Evolutionary conservation across 2,329 filamentous ascomycete genomes (phyloP), one percentile per base, ranked within the genome.

Genomic region (Dothistroma pini): DNA sequence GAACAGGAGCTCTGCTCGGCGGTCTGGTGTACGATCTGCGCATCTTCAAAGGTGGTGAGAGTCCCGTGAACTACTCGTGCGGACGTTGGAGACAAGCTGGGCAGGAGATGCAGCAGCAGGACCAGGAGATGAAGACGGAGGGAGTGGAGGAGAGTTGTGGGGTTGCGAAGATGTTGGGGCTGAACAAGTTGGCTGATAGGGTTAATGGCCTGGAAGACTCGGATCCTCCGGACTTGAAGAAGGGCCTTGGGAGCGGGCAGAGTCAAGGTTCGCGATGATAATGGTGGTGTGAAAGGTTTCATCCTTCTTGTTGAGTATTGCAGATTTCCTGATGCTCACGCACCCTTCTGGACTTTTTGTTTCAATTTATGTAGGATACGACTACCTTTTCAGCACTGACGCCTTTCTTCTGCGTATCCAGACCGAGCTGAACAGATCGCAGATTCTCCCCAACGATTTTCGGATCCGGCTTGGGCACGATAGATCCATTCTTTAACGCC

Each of bases 41-140:
- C 50, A 79, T 83, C 54, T 83, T 83, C 68, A 79, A 79, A 7
- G 71, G 71, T 29, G 79, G 79, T 1, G 81, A 83, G 66, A 78
- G 75, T 56, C 81, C 80, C 0, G 75, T 83, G n/a, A 83, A 83
- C 63, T 83, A 83, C 66, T 77, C 65, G 9, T 63, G 78, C 4
- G 58, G 61, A 25, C 58, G 66, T 10, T 71, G 70, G 67, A 66
- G 64, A n/a, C 48, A 51, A 10, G 48, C 48, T 6, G 29, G 29
- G 8, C 19, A 16, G 21, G 48, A 51, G 8, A 25, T 51, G 21
- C 21, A 29, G 19, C 48, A 51, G 21, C 12, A 25, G 21, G 48
- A 19, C 1, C 48, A 51, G 22, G 21, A 51, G 22, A 29, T 51
- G 48, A 31, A 25, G 58, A 59, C 61, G 31, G 63, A 70, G 19